Base-by-base conservation (phyloP, 306 rosid species). In the Leucaena leucocephala region DNA sequence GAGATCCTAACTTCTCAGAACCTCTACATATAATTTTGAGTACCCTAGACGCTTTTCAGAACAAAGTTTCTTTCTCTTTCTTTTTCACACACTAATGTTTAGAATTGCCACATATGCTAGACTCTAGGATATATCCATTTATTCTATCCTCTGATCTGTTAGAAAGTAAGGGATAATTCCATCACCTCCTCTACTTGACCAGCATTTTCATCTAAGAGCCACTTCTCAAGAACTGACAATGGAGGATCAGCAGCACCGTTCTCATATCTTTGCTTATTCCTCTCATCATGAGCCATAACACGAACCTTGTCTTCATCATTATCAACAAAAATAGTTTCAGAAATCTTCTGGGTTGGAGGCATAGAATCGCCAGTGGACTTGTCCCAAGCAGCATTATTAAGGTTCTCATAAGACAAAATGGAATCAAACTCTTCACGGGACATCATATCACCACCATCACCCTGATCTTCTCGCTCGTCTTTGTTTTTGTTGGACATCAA, bases 101-200 rank as follows among this genome's bases (percentile, higher is more conserved):
- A 72, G 76, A 59, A 48, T 36, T 39, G 50, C 66, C 49, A 85
- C 36, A 68, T 7, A 35, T 79, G 80, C 84, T 75, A 76, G 65
- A 68, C 63, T 76, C 72, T 10, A 48, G 83, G 78, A 71, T 27
- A 27, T 27, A 27, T 42, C 66, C 67, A 43, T 55, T 57, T 15
- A 21, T 57, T 76, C 35, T 4, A 19, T 19, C 62, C 62, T 55
- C 21, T 55, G 58, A 52, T 21, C 8, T 43, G 16, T 84, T 84
- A 91, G 96, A 91, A 93, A 82, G 91, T 91, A 16, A 94, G 90
- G 62, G 98, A 93, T 75, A 96, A 83, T 48, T 84, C 94, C 98
- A 96, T 90, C 91, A 96, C 89, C 84, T 91, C 99, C 57, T 89
- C 93, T 8, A 76, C 97, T 6, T 91, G 97, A 80, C 90, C 93